A percentile compares a stretch with the other conserved stretches of the same genome.
Evolutionary conservation across 2,329 filamentous ascomycete genomes (phyloP).

Genomic region (Cytospora piceicola): DNA sequence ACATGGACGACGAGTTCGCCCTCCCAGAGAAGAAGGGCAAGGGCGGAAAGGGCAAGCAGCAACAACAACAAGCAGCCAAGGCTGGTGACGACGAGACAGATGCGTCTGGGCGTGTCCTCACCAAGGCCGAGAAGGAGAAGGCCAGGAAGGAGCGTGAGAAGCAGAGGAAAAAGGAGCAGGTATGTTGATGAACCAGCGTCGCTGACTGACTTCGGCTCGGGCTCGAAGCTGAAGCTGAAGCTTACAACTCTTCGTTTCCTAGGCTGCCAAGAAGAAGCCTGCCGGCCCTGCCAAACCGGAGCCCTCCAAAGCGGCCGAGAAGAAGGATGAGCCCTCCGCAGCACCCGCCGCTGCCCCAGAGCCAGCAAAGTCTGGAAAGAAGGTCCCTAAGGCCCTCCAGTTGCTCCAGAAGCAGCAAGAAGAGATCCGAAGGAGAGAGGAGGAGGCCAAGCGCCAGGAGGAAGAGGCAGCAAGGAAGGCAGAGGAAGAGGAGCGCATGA

Average conservation of each 20-base stretch:
- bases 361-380: slow-evolving; percentile 67
- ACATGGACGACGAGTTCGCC: slow-evolving; percentile 83
- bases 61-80: slow-evolving; percentile 48
- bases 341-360: slow-evolving; percentile 40
- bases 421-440: slow-evolving; percentile 66
- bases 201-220: neutral
- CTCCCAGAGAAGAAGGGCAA: slow-evolving; percentile 77
- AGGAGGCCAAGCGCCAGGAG: slow-evolving; percentile 61
- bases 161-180: slow-evolving; percentile 97
- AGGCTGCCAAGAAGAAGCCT: slow-evolving; percentile 84
- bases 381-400: slow-evolving; percentile 75
- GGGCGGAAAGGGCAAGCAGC: slow-evolving; percentile 57
- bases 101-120: slow-evolving; percentile 73
- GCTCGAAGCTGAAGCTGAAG: neutral
- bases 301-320: slow-evolving; percentile 55
- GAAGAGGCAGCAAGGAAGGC: slow-evolving; percentile 69
- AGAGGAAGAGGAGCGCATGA: slow-evolving; percentile 67
- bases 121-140: slow-evolving; percentile 98
- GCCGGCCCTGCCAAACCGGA: slow-evolving; percentile 52
- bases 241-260: slow-evolving; percentile 26
- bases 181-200: slow-evolving; percentile 41
- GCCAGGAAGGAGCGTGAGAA: slow-evolving; percentile 98
- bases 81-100: slow-evolving; percentile 56
- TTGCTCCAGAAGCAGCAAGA: slow-evolving; percentile 84
- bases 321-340: slow-evolving; percentile 49